phyloP scores from a whole-genome alignment of 345 rosid genomes.

The Aquilaria malaccensis region DNA sequence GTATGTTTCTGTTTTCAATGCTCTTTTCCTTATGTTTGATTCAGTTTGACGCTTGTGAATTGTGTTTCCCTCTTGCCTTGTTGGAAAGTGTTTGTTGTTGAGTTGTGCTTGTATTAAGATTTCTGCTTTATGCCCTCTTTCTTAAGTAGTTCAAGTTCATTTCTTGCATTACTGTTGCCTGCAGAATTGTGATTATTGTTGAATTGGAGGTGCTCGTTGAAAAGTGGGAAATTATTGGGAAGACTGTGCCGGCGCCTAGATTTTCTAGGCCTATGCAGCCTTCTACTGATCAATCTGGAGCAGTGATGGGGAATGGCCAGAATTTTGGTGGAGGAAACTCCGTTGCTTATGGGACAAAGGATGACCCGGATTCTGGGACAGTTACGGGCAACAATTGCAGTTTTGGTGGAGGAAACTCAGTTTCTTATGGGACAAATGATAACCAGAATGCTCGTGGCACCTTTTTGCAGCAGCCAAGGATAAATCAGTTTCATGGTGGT shows the following conservation, averaged over 20 bases:
- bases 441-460: constrained; percentile 24
- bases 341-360: too few species aligned
- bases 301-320: constrained; percentile 13
- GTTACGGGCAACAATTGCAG: constrained; percentile 8
- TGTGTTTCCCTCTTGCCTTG: not conserved
- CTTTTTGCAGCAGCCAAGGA: constrained; percentile 30
- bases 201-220: constrained; percentile 46
- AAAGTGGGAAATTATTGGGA: constrained; percentile 43
- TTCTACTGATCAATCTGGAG: constrained; percentile 24
- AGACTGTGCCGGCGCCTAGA: constrained; percentile 30
- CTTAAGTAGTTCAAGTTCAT: not conserved
- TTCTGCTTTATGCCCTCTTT: not conserved
- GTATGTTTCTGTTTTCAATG: constrained; percentile 22
- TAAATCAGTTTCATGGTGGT: constrained; percentile 21
- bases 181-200: constrained; percentile 67
- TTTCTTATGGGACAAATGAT: constrained; percentile 18
- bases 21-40: not conserved
- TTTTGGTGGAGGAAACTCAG: constrained; percentile 24
- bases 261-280: constrained; percentile 20
- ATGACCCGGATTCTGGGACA: not conserved
- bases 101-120: not conserved
- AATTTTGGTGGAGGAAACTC: too few species aligned
- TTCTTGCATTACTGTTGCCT: not conserved
- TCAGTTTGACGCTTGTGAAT: too few species aligned
- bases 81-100: not conserved